phyloP scores from a whole-genome alignment of 805 yeast species.

The Wickerhamomyces subpelliculosus region DNA sequence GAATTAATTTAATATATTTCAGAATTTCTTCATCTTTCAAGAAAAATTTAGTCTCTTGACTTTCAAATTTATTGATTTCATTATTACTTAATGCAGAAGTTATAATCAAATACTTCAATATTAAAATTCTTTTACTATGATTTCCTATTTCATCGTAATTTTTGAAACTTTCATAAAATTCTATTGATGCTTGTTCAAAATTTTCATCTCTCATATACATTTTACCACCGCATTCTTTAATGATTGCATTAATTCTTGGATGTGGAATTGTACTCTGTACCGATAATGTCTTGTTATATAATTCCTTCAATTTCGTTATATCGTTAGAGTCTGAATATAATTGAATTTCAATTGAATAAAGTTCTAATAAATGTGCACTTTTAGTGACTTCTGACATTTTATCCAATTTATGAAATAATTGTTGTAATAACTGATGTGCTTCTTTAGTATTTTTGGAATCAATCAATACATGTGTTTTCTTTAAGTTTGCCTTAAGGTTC shows the following conservation, averaged over 20 bases:
- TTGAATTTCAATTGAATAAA: constrained; percentile 60
- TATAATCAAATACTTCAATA: constrained; percentile 55
- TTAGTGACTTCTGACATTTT: constrained; percentile 37
- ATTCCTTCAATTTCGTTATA: constrained; percentile 33
- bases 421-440: constrained; percentile 28
- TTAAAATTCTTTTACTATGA: constrained; percentile 44
- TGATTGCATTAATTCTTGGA: constrained; percentile 66
- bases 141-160: constrained; percentile 64
- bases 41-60: constrained; percentile 23
- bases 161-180: constrained; percentile 49
- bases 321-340: constrained; percentile 35
- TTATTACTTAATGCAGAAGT: constrained; percentile 51
- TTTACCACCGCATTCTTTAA: constrained; percentile 71
- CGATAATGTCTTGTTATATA: constrained; percentile 41
- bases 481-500: constrained; percentile 41
- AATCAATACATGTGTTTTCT: constrained; percentile 32
- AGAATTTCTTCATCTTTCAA: constrained; percentile 16
- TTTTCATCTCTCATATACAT: constrained; percentile 54
- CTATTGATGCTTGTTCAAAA: constrained; percentile 50
- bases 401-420: constrained; percentile 32
- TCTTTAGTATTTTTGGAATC: constrained; percentile 22
- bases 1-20: constrained; percentile 14
- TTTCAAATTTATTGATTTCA: constrained; percentile 26
- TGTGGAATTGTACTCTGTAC: constrained; percentile 65
- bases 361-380: constrained; percentile 48